Percentiles rank a stretch among this genome's conserved stretches.
These are phyloP conservation scores for Starmerella bombi DNA, from an alignment of 805 yeast genomes.

Conservation along the genomic window DNA sequence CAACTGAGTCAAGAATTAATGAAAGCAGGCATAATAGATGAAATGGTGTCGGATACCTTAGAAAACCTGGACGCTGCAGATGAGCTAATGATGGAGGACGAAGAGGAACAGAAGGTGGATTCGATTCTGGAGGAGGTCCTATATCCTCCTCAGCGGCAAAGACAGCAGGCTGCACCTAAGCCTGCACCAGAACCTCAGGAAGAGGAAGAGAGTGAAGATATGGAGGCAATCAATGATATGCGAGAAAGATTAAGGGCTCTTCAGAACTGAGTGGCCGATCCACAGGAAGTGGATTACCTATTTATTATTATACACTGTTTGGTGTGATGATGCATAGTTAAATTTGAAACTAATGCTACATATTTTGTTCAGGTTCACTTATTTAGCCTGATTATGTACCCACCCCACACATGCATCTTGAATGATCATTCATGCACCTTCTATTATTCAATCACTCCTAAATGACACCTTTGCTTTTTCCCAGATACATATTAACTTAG, in stretches of 20 bases:
- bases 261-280: constrained; percentile 49
- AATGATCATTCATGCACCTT: too few relatives aligned
- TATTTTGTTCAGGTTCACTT: neutral
- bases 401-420: too few relatives aligned
- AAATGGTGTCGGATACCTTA: constrained; percentile 85
- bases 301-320: too few relatives aligned
- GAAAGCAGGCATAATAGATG: constrained; percentile 58
- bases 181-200: constrained; percentile 22
- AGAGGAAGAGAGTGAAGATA: constrained; percentile 52
- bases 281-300: too few relatives aligned
- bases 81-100: constrained; percentile 34
- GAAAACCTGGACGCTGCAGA: constrained; percentile 56
- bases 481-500: too few relatives aligned
- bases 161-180: constrained; percentile 3
- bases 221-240: constrained; percentile 69
- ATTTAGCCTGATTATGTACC: neutral
- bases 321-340: too few relatives aligned
- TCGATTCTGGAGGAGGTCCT: constrained; percentile 31
- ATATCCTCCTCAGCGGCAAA: constrained; percentile 21
- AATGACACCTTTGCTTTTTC: too few relatives aligned
- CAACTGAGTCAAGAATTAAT: constrained; percentile 75
- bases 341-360: neutral
- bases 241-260: constrained; percentile 75
- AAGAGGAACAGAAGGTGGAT: constrained; percentile 27
- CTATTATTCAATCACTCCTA: too few relatives aligned